Percentiles rank a stretch among this genome's conserved stretches.
Evolutionary conservation across 23 red algal genomes (phyloP).

Genomic region (Gracilariopsis chorda): DNA sequence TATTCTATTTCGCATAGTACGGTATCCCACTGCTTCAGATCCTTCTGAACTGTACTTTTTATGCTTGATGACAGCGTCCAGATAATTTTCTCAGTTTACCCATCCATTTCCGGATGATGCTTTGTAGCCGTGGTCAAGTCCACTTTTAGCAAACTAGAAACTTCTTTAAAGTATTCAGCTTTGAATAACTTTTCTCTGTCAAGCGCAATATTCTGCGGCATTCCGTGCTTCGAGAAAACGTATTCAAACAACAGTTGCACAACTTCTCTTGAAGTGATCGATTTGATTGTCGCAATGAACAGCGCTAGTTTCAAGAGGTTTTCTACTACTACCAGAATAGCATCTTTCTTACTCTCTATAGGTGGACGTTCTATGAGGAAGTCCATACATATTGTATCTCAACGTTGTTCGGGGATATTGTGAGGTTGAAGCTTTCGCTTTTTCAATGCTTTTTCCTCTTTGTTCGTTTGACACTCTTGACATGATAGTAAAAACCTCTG

Average conservation of each 20-base stretch:
- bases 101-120: not conserved
- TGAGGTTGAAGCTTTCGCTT: not conserved
- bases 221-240: not conserved
- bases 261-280: not conserved
- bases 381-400: not conserved
- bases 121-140: not conserved
- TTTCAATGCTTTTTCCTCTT: not conserved
- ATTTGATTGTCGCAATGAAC: not conserved
- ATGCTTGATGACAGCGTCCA: no score
- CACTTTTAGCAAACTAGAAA: not conserved
- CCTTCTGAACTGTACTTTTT: no score
- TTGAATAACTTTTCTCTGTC: not conserved
- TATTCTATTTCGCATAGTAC: no score
- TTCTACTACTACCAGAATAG: not conserved
- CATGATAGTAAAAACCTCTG: not conserved
- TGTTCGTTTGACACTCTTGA: not conserved
- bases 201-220: not conserved
- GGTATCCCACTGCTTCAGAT: no score
- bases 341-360: not conserved
- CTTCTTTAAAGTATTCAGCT: not conserved
- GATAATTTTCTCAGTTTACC: no score
- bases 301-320: not conserved
- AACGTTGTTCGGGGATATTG: not conserved
- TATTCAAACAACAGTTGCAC: not conserved
- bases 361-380: not conserved